These are phyloP conservation scores for Dactylellina leptospora DNA, from an alignment of 2,329 filamentous ascomycete species.

Conservation along the genomic window DNA sequence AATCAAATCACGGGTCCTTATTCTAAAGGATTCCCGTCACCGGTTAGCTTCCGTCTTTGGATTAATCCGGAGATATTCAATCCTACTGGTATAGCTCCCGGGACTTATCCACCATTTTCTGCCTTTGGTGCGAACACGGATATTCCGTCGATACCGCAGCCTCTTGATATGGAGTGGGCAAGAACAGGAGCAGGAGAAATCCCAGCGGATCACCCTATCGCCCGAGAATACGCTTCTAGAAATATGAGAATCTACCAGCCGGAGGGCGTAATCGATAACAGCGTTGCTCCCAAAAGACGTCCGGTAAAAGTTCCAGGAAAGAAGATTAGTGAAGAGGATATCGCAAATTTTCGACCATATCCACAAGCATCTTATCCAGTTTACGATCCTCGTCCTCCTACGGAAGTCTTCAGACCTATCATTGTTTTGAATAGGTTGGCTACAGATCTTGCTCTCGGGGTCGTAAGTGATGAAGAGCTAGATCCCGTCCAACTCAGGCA, in stretches of 20 bases:
- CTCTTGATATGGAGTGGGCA: constrained; percentile 3
- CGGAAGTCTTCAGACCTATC: constrained; percentile 27
- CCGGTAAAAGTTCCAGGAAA: background rate
- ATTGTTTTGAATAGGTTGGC: constrained; percentile 11
- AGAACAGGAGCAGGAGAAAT: background rate
- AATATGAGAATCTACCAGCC: constrained; percentile 1
- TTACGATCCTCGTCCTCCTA: background rate
- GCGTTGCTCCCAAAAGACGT: background rate
- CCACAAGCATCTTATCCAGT: constrained; percentile 6
- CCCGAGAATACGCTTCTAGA: background rate
- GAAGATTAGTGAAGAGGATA: background rate
- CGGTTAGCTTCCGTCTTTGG: constrained; percentile 33
- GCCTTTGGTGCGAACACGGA: background rate
- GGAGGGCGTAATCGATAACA: background rate
- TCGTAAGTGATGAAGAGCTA: background rate
- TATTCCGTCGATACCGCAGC: background rate
- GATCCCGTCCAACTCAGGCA: background rate
- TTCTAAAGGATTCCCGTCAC: background rate
- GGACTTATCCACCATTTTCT: constrained; percentile 8
- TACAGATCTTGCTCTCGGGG: background rate
- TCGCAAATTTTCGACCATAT: constrained; percentile 9
- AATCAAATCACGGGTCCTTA: background rate
- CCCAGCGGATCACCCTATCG: constrained; percentile 3
- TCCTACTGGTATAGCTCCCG: background rate
- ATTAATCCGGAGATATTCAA: constrained; percentile 20